A percentile compares a stretch with the other conserved stretches of the same genome.
phyloP scores from a whole-genome alignment of 768 basidiomycete genomes.

The Lactifluus piperatus region DNA sequence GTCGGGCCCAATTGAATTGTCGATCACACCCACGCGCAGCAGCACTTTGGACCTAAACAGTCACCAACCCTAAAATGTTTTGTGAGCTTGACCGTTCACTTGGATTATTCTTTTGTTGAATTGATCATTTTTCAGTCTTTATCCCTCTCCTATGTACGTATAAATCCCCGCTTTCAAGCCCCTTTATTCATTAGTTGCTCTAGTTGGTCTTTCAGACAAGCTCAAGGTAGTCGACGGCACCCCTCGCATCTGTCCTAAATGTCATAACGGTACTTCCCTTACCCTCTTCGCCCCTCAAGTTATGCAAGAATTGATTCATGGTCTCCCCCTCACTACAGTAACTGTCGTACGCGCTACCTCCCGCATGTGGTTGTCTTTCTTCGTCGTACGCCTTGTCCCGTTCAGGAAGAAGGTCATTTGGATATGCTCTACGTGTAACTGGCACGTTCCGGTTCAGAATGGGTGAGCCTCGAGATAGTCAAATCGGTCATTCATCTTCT shows the following conservation, averaged over 20 bases:
- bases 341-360: slow-evolving; percentile 55
- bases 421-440: slow-evolving; percentile 66
- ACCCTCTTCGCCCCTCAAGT: slow-evolving; percentile 5
- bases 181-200: slow-evolving; percentile 6
- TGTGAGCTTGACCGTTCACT: background rate
- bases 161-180: background rate
- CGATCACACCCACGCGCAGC: too few relatives aligned
- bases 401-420: slow-evolving; percentile 54
- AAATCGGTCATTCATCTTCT: background rate
- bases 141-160: slow-evolving; percentile 30
- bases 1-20: too few relatives aligned
- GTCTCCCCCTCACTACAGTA: slow-evolving; percentile 30
- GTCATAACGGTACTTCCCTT: slow-evolving; percentile 52
- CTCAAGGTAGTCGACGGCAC: slow-evolving; percentile 47
- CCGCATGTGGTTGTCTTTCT: slow-evolving; percentile 68
- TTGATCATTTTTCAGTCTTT: slow-evolving; percentile 24
- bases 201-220: slow-evolving; percentile 61
- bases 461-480: slow-evolving; percentile 32
- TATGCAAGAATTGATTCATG: background rate
- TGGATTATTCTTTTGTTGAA: background rate
- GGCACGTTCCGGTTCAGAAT: slow-evolving; percentile 42
- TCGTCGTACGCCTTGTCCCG: slow-evolving; percentile 64
- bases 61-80: slow-evolving; percentile 5
- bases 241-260: slow-evolving; percentile 57
- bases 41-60: too few relatives aligned